These are phyloP conservation scores for Rhodotorula toruloides DNA, from an alignment of 768 basidiomycete genomes.

Conservation along the genomic window DNA sequence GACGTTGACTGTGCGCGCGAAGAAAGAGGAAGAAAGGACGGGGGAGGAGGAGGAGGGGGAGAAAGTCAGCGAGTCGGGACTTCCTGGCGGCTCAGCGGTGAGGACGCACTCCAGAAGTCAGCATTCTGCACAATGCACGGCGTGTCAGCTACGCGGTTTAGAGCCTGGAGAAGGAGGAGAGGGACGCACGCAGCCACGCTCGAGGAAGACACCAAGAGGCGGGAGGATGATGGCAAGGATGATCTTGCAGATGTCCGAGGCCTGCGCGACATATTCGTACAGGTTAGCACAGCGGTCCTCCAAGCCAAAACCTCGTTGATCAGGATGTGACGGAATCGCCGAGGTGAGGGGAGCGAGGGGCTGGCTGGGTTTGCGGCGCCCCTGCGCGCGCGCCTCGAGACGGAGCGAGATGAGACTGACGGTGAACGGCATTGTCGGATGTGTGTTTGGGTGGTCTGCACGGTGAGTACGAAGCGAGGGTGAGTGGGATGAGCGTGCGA, in stretches of 20 bases:
- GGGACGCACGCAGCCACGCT: conserved; percentile 62
- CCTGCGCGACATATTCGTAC: too few relatives aligned
- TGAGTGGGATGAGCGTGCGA: too few relatives aligned
- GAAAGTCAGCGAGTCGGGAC: background rate
- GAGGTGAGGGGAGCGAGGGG: too few relatives aligned
- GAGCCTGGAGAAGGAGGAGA: background rate
- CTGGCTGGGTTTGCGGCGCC: too few relatives aligned
- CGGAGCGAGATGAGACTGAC: too few relatives aligned
- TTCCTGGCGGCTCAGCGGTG: background rate
- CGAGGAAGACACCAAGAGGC: conserved; percentile 71
- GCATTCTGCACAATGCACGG: conserved; percentile 44
- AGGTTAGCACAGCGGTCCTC: too few relatives aligned
- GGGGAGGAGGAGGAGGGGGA: background rate
- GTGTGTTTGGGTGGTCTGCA: too few relatives aligned
- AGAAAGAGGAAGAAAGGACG: conserved; percentile 49
- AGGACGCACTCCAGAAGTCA: conserved; percentile 59
- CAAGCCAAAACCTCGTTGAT: too few relatives aligned
- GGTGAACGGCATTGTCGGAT: conserved; percentile 51
- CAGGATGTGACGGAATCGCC: too few relatives aligned
- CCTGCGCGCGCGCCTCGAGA: too few relatives aligned
- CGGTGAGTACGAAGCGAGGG: too few relatives aligned
- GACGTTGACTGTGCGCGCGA: conserved; percentile 54
- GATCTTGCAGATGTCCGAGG: conserved; percentile 72
- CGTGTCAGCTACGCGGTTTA: background rate
- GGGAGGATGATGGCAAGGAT: conserved; percentile 56